Evolutionary conservation across 306 rosid species (phyloP).

Genomic region (Dryas octopetala): DNA sequence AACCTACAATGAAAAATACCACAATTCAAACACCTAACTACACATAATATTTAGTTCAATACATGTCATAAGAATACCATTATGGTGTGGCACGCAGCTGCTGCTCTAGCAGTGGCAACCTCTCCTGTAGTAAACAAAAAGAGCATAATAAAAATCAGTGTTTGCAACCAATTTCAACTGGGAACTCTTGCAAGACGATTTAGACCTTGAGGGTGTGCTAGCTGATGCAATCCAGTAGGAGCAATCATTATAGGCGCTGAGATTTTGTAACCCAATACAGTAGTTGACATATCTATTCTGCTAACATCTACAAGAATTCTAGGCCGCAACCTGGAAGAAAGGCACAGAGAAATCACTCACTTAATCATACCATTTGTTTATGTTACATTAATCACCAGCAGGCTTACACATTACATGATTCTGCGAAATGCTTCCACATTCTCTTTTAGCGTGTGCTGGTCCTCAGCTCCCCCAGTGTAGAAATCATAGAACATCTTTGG

Average conservation of each 20-base stretch:
- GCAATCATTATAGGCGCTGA: slow-evolving; percentile 61
- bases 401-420: slow-evolving; percentile 41
- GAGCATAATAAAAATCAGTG: neutral
- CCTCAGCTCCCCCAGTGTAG: slow-evolving; percentile 68
- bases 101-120: slow-evolving; percentile 72
- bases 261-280: slow-evolving; percentile 48
- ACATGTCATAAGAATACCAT: slow-evolving; percentile 44
- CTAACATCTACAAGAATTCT: slow-evolving; percentile 70
- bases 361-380: neutral
- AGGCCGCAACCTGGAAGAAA: slow-evolving; percentile 53
- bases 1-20: slow-evolving; percentile 28
- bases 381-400: neutral
- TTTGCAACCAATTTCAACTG: slow-evolving; percentile 6
- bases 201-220: slow-evolving; percentile 63
- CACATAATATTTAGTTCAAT: neutral
- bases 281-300: slow-evolving; percentile 55
- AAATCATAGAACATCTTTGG: slow-evolving; percentile 66
- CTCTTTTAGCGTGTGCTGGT: slow-evolving; percentile 47
- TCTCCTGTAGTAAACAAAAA: slow-evolving; percentile 46
- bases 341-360: neutral
- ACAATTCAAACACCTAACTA: neutral
- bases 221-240: slow-evolving; percentile 51
- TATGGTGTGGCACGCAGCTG: slow-evolving; percentile 61
- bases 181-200: neutral
- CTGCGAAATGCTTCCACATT: slow-evolving; percentile 57